Conservation (phyloP, 2,329 filamentous ascomycete species). For the Pseudocercospora musae region DNA sequence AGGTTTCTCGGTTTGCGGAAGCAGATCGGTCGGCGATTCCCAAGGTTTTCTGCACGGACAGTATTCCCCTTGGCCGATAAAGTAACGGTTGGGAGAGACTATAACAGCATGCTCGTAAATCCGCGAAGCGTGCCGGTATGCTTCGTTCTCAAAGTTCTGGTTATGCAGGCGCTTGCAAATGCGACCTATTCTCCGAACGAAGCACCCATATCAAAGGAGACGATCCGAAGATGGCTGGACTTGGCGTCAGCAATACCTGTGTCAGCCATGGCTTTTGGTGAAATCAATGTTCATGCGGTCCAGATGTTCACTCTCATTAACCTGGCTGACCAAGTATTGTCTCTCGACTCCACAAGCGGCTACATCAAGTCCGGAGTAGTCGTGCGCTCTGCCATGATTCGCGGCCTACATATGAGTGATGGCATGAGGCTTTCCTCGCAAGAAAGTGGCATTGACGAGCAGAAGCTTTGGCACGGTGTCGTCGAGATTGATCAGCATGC, state of each 20-base stretch:
- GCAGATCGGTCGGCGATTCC: too few relatives aligned
- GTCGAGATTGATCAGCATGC: slow-evolving; percentile 17
- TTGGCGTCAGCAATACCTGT: slow-evolving; percentile 4
- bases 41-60: too few relatives aligned
- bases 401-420: slow-evolving; percentile 5
- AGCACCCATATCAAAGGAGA: slow-evolving; percentile 1
- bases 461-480: slow-evolving; percentile 12
- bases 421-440: not conserved
- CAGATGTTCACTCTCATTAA: slow-evolving; percentile 5
- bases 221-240: slow-evolving; percentile 10
- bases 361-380: slow-evolving; percentile 14
- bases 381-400: slow-evolving; percentile 10
- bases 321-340: slow-evolving; percentile 14
- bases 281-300: slow-evolving; percentile 1
- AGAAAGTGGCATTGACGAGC: not conserved
- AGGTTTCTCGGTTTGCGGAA: too few relatives aligned
- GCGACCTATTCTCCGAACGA: slow-evolving; percentile 9
- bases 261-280: slow-evolving; percentile 5
- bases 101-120: slow-evolving; percentile 1
- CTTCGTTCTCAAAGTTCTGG: slow-evolving; percentile 4
- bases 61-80: too few relatives aligned
- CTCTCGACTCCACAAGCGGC: not conserved
- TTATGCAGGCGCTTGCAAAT: slow-evolving; percentile 11
- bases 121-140: slow-evolving; percentile 3
- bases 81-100: not conserved